Percentiles rank a stretch among this genome's conserved stretches.
These are phyloP conservation scores for Rhodotorula mucilaginosa DNA, from an alignment of 1,284 basidiomycete species.

Conservation along the genomic window DNA sequence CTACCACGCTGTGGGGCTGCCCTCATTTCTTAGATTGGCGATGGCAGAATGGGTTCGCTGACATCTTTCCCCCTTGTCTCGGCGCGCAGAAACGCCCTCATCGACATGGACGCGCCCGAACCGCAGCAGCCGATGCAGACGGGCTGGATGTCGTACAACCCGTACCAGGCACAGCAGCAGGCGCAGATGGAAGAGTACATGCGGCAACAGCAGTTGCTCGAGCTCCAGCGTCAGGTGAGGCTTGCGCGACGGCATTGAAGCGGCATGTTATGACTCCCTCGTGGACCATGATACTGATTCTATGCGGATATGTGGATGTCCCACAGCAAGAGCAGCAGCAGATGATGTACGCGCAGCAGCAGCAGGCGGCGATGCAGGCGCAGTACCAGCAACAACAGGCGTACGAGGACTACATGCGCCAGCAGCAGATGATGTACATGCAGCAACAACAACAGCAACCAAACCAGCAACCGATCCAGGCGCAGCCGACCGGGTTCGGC, in stretches of 20 bases:
- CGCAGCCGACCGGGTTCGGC: constrained; percentile 64
- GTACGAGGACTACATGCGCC: constrained; percentile 49
- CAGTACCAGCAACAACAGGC: constrained; percentile 48
- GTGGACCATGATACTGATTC: not conserved
- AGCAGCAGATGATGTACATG: constrained; percentile 51
- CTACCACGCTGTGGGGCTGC: constrained; percentile 3
- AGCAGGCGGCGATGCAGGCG: constrained; percentile 55
- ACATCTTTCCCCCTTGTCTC: not conserved
- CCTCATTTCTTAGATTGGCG: too few relatives aligned
- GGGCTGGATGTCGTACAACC: constrained; percentile 58
- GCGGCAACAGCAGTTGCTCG: constrained; percentile 44
- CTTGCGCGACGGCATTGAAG: not conserved
- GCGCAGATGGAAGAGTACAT: constrained; percentile 53
- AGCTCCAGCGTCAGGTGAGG: constrained; percentile 44
- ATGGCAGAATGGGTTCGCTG: not conserved
- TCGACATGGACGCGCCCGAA: constrained; percentile 43
- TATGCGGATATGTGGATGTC: too few relatives aligned
- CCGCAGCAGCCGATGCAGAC: constrained; percentile 50
- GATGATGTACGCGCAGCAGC: constrained; percentile 61
- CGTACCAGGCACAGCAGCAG: constrained; percentile 53
- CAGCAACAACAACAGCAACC: constrained; percentile 54
- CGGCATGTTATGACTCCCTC: not conserved
- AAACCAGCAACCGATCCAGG: constrained; percentile 51
- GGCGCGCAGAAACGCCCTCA: constrained; percentile 39
- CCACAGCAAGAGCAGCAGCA: constrained; percentile 59